Evolutionary conservation across 441 rosid species (phyloP).

Genomic region (Syzygium malaccense): DNA sequence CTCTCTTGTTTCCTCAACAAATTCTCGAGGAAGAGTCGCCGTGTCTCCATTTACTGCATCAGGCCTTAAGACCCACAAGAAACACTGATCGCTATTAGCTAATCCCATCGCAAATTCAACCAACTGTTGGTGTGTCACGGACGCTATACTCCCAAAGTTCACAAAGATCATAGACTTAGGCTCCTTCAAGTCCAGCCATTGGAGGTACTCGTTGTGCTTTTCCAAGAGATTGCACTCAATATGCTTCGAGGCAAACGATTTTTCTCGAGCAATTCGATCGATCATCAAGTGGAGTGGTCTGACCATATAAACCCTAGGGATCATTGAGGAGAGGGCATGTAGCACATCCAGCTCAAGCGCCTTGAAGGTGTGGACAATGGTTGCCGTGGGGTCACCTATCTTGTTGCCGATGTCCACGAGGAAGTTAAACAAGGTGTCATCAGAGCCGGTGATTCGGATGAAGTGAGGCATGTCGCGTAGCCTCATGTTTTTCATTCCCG

Average conservation of each 20-base stretch:
- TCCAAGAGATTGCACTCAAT: background rate
- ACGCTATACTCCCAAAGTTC: background rate
- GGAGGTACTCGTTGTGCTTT: background rate
- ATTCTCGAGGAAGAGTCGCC: background rate
- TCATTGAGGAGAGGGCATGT: background rate
- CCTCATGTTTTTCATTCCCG: background rate
- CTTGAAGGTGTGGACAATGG: background rate
- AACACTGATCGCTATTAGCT: background rate
- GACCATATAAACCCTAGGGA: background rate
- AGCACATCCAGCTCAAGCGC: background rate
- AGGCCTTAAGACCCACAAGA: background rate
- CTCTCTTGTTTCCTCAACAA: background rate
- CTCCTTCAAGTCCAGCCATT: background rate
- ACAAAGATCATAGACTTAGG: background rate
- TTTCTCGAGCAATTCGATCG: background rate
- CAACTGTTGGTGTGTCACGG: background rate
- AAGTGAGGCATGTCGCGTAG: background rate
- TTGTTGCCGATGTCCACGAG: accelerated
- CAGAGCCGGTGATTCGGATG: background rate
- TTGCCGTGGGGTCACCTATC: accelerated
- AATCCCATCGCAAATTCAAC: background rate
- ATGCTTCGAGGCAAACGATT: background rate
- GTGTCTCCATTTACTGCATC: background rate
- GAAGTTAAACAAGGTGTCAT: background rate
- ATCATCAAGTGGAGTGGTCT: background rate